Base-by-base conservation (phyloP, 1,284 basidiomycete species). In the Trametes hirsuta region DNA sequence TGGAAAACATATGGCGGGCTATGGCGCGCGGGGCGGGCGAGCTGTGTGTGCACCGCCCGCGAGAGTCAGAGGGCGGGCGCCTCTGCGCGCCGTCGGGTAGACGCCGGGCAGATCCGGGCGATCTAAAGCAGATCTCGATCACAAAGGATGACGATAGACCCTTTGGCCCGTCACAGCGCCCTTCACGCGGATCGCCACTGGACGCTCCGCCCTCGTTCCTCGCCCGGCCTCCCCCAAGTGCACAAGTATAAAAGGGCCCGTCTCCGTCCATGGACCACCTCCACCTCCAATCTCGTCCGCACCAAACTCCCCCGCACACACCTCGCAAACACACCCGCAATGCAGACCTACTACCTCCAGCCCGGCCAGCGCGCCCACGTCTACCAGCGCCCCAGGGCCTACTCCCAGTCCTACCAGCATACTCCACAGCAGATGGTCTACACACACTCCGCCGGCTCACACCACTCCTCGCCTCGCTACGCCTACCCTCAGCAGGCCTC, bases 341-440 rank as follows among this genome's bases (percentile, higher is more conserved):
- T 70, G 68, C 61, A 68, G 39, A 58, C 71, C 15, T 71, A 68
- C 68, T 68, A 67, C 68, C 63, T 58, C 37, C 56, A 68, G 47
- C 55, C 65, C 25, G 30, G 54, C 53, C 61, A 63, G 12, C 35
- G 64, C 52, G 54, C 66, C 40, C 60, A 58, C 48, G 55, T 65
- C 49, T 67, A 60, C 54, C 47, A 58, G 39, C 58, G 66, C 35
- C 53, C 54, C 15, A 64, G 69, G 50, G 58, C 66, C 8, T 61
- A 66, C 51, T 71, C 71, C 35, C 61, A 63, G 46, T 60, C 66
- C 51, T 59, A 63, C 55, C 36, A 10, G 45, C 61, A 57, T 10
- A 30, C 49, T 15, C 45, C 55, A 5, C 53, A 57, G 34, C 61
- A 53, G 47, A 40, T 65, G 12, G 55, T 61, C 51, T 66, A 66